These are phyloP conservation scores for Penicillium sp. DNA, from an alignment of 2,329 filamentous ascomycete species.

Conservation along the genomic window DNA sequence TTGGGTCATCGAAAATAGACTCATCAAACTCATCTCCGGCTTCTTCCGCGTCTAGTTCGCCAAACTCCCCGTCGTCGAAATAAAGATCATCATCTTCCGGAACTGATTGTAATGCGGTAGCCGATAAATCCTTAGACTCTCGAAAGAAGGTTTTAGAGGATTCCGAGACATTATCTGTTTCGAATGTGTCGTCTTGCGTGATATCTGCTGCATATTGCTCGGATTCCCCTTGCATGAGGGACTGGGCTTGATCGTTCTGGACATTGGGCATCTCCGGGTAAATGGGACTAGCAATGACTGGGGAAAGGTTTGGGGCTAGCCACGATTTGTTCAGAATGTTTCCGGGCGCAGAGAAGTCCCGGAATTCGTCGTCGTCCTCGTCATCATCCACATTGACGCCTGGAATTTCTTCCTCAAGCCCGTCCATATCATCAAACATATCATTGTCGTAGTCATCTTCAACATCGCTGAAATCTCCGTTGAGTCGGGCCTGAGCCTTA, in stretches of 20 bases:
- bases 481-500: constrained; percentile 36
- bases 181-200: neutral
- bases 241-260: neutral
- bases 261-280: constrained; percentile 29
- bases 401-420: constrained; percentile 54
- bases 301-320: constrained; percentile 41
- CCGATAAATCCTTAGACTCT: neutral
- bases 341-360: constrained; percentile 32
- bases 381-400: constrained; percentile 55
- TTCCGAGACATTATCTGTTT: neutral
- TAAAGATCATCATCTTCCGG: constrained; percentile 48
- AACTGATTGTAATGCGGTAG: constrained; percentile 16
- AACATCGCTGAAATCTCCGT: constrained; percentile 44
- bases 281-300: constrained; percentile 41
- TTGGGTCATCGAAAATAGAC: constrained; percentile 54
- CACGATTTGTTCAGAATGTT: constrained; percentile 36
- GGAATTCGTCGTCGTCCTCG: constrained; percentile 42
- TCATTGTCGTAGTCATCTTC: constrained; percentile 53
- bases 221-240: neutral
- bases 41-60: constrained; percentile 41
- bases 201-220: neutral
- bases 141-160: constrained; percentile 3
- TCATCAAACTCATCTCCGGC: constrained; percentile 50
- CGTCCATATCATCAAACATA: constrained; percentile 48
- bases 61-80: constrained; percentile 54